Evolutionary conservation across 768 basidiomycete genomes (phyloP).

Genomic region (Boletus rex-veris): DNA sequence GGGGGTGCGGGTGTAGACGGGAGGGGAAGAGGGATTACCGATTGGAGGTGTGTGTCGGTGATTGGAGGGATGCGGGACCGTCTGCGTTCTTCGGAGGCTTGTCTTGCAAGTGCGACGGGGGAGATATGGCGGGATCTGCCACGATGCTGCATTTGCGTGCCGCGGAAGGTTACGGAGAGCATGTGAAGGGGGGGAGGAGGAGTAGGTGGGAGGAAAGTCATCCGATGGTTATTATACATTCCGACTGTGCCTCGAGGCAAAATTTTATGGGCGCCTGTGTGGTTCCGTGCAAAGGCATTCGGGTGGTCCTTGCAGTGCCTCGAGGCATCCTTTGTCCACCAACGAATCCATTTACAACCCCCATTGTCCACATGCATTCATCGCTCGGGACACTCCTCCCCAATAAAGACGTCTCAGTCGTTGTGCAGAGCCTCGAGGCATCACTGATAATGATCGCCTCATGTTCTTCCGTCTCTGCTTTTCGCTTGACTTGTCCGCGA

Average conservation of each 20-base stretch:
- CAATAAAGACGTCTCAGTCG: constrained; percentile 8
- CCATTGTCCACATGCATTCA: too few relatives aligned
- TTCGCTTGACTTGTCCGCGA: too few relatives aligned
- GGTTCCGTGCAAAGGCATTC: too few relatives aligned
- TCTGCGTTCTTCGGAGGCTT: constrained; percentile 41
- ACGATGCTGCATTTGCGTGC: constrained; percentile 28
- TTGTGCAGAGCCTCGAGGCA: constrained; percentile 25
- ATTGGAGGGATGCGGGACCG: neutral
- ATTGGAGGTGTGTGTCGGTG: too few relatives aligned
- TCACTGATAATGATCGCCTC: constrained; percentile 27
- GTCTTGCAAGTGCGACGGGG: constrained; percentile 40
- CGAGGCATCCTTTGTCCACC: constrained; percentile 10
- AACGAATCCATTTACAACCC: too few relatives aligned
- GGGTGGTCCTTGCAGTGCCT: constrained; percentile 1
- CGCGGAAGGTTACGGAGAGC: constrained; percentile 28
- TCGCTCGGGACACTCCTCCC: constrained; percentile 11
- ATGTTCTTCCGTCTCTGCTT: constrained; percentile 1
- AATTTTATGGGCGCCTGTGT: too few relatives aligned
- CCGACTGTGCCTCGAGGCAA: neutral
- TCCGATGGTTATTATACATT: neutral
- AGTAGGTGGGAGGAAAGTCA: neutral
- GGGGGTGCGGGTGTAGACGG: neutral
- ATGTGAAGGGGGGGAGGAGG: constrained; percentile 4
- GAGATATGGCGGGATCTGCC: constrained; percentile 44
- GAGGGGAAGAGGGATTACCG: too few relatives aligned